A percentile compares a stretch with the other conserved stretches of the same genome.
Evolutionary conservation across 768 basidiomycete genomes (phyloP).

Genomic region (Trametes maxima): DNA sequence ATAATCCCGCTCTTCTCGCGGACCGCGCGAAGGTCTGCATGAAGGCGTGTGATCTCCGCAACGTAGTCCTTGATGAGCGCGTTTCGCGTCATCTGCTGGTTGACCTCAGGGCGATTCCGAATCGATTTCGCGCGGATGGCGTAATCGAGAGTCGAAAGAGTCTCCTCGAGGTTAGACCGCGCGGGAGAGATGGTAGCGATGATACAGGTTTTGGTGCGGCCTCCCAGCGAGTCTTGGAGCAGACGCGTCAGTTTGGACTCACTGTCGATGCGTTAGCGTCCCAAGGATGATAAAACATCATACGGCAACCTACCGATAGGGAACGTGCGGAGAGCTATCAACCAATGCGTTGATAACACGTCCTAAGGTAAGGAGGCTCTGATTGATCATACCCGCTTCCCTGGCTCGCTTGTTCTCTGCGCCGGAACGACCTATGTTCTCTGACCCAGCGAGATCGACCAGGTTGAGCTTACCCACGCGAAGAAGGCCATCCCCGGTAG

Average conservation of each 20-base stretch:
- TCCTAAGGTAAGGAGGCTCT: constrained; percentile 94
- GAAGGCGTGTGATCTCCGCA: constrained; percentile 89
- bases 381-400: constrained; percentile 99
- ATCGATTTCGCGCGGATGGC: constrained; percentile 95
- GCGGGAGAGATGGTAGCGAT: constrained; percentile 96
- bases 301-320: constrained; percentile 72
- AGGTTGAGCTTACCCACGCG: constrained; percentile 95
- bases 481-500: constrained; percentile 83
- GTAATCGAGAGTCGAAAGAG: constrained; percentile 95
- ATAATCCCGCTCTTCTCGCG: constrained; percentile 97
- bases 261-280: constrained; percentile 40
- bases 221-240: constrained; percentile 98
- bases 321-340: constrained; percentile 88
- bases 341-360: constrained; percentile 96
- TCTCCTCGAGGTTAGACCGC: constrained; percentile 94
- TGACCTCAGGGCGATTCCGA: constrained; percentile 92
- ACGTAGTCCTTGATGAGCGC: constrained; percentile 93
- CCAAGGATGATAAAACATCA: neutral
- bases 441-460: constrained; percentile 96
- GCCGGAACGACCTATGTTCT: constrained; percentile 95
- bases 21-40: constrained; percentile 86
- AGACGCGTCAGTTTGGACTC: constrained; percentile 98
- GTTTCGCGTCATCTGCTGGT: constrained; percentile 92
- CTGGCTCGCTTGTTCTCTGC: constrained; percentile 93
- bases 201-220: constrained; percentile 95